Conservation (phyloP, 495 filamentous ascomycete species). For the Penicillium lagena region DNA sequence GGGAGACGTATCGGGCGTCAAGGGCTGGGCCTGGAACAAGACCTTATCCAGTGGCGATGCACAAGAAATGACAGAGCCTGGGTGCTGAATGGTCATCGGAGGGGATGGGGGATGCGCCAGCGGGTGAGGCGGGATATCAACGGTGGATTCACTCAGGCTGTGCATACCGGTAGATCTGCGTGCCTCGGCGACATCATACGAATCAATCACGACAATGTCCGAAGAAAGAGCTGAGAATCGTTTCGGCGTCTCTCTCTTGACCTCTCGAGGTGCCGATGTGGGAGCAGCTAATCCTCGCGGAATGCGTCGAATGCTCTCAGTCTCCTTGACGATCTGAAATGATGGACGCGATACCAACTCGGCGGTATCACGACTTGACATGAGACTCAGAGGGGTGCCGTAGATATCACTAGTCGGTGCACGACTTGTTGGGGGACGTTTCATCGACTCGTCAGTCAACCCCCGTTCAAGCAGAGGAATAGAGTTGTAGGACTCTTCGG, state of each 20-base stretch:
- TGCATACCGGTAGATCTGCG: conserved; percentile 24
- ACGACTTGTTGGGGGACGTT: conserved; percentile 21
- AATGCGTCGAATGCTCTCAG: conserved; percentile 50
- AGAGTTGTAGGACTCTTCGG: conserved; percentile 69
- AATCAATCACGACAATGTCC: conserved; percentile 58
- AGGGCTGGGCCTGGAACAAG: conserved; percentile 36
- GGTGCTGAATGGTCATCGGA: conserved; percentile 65
- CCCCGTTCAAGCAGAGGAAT: conserved; percentile 71
- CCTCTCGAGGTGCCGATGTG: conserved; percentile 13
- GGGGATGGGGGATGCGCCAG: conserved; percentile 71
- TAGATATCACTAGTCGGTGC: conserved; percentile 1
- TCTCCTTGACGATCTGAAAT: conserved; percentile 51
- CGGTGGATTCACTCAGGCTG: conserved; percentile 36
- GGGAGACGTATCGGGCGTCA: conserved; percentile 48
- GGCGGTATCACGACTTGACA: conserved; percentile 21
- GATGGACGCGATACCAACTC: conserved; percentile 36
- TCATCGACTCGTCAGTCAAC: conserved; percentile 52
- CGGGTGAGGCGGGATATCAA: conserved; percentile 57
- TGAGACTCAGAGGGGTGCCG: conserved; percentile 17
- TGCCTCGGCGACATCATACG: conserved; percentile 36
- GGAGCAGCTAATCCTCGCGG: conserved; percentile 39
- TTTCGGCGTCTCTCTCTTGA: conserved; percentile 11
- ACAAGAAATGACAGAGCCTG: conserved; percentile 37
- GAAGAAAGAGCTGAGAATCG: conserved; percentile 69
- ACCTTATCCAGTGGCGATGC: conserved; percentile 33